These are phyloP conservation scores for Daldinia concentrica DNA, from an alignment of 495 filamentous ascomycete genomes.

Conservation along the genomic window DNA sequence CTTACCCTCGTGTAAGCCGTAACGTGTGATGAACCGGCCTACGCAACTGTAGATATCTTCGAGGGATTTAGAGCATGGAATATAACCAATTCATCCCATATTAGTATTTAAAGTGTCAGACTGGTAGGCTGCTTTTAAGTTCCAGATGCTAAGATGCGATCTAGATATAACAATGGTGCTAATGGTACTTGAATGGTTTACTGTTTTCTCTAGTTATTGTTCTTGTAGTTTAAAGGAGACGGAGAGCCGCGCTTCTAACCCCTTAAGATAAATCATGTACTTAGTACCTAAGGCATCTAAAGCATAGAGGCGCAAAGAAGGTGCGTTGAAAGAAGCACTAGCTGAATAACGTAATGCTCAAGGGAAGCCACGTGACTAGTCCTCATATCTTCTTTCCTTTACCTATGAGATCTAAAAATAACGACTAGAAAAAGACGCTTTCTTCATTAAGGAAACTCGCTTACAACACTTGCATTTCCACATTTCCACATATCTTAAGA, in stretches of 20 bases:
- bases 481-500: background rate
- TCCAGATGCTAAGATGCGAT: background rate
- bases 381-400: background rate
- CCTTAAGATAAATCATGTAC: background rate
- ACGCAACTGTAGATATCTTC: background rate
- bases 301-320: background rate
- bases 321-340: background rate
- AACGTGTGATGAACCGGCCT: slow-evolving; percentile 10
- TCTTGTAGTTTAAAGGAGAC: background rate
- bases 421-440: background rate
- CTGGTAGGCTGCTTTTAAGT: background rate
- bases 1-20: slow-evolving; percentile 1
- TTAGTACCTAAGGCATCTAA: background rate
- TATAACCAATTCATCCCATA: background rate
- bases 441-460: background rate
- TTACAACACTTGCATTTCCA: background rate
- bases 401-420: background rate
- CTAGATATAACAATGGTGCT: background rate
- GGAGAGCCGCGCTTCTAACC: background rate
- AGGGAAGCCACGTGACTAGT: background rate
- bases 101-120: background rate
- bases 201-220: background rate
- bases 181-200: background rate
- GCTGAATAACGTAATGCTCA: background rate
- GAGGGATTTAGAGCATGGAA: background rate